Conservation (phyloP, 1,139 yeast genomes). For the Scheffersomyces segobiensis region DNA sequence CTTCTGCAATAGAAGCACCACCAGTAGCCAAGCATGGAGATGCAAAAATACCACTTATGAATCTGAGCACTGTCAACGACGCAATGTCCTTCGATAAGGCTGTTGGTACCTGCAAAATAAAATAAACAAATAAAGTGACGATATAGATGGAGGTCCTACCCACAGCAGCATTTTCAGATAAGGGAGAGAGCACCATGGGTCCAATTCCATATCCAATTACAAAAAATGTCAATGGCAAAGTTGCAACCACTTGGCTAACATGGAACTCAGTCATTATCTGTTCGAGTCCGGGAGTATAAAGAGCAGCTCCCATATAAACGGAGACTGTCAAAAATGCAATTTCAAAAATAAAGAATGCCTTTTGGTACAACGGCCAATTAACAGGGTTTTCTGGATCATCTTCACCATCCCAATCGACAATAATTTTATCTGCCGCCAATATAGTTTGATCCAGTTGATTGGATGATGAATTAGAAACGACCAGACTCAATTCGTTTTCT, state of each 20-base stretch:
- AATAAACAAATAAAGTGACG: constrained; percentile 21
- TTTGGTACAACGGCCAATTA: constrained; percentile 26
- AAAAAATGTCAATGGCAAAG: constrained; percentile 39
- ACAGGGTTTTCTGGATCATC: constrained; percentile 32
- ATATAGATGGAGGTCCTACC: constrained; percentile 48
- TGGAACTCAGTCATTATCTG: constrained; percentile 42
- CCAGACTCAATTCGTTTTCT: not conserved
- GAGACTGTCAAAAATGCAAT: constrained; percentile 23
- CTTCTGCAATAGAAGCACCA: constrained; percentile 31
- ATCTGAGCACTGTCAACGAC: constrained; percentile 25
- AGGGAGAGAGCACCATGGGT: constrained; percentile 55
- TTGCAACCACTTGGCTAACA: constrained; percentile 44
- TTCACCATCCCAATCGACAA: constrained; percentile 28
- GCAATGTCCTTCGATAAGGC: constrained; percentile 27
- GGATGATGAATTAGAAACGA: not conserved
- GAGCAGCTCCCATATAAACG: constrained; percentile 30
- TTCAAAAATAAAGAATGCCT: constrained; percentile 19
- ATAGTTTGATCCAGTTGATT: not conserved
- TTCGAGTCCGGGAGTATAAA: constrained; percentile 30
- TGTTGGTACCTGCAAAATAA: constrained; percentile 30
- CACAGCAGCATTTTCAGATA: constrained; percentile 48
- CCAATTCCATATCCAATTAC: constrained; percentile 61
- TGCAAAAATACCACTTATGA: constrained; percentile 29
- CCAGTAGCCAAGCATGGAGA: constrained; percentile 33
- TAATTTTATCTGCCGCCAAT: constrained; percentile 3